Evolutionary conservation across 495 filamentous ascomycete species (phyloP), one percentile per base, ranked within the genome.

Genomic region (Podospora sp.): DNA sequence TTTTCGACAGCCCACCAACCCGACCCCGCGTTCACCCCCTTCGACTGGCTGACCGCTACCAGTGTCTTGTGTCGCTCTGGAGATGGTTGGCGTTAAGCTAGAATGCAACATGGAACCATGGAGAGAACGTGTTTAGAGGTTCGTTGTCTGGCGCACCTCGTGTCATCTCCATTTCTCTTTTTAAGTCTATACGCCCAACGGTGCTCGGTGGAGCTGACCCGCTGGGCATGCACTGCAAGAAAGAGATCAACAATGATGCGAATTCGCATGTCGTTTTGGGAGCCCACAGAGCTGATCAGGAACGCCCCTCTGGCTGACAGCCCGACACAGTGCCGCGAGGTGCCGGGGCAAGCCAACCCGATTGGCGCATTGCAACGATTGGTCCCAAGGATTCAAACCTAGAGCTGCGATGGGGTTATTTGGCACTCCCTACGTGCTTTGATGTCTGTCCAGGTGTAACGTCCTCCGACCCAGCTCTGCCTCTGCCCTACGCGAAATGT

Each of bases 251-350:
- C 53, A 33, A 57, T 26, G 21, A 16, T 16, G 53, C 14, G 53
- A 57, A 25, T 27, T 57, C 9, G 22, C 22, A 57, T 57, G 53
- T 57, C 53, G 18, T 46, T 27, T 21, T 27, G 53, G 51, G 51
- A 53, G 6, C 51, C 51, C 51, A 20, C 51, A 53, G 53, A 27
- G 53, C 53, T 26, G 53, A 57, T 57, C 53, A 25, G 53, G 53
- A 26, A 57, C 53, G 21, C n/a, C 20, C 9, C 20, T 6, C 6
- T 21, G 53, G 22, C 22, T 24, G 22, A 7, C 22, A 57, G 12
- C n/a, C n/a, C n/a, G n/a, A n/a, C n/a, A 24, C 22, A 14, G 53
- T 57, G 22, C 16, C 40, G 40, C 40, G 40, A 12, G 2, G 2
- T 14, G 40, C 12, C 14, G 40, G 40, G 12, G 16, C 40, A 46